These are phyloP conservation scores for Fraxinus paxiana DNA, from an alignment of 305 asterid genomes.

Conservation along the genomic window DNA sequence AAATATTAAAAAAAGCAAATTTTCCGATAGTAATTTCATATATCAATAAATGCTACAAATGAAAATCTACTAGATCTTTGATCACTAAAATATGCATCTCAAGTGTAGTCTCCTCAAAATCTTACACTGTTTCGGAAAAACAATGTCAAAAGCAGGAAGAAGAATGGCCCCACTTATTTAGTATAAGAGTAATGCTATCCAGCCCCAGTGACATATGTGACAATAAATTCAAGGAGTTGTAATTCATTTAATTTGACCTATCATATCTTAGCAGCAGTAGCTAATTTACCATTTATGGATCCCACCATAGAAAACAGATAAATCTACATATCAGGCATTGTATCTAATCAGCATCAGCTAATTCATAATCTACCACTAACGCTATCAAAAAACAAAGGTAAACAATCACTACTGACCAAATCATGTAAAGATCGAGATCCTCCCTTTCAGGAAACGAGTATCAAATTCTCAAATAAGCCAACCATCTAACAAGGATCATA, in stretches of 20 bases:
- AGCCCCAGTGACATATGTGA: background rate
- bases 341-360: background rate
- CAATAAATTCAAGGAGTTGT: background rate
- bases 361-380: background rate
- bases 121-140: background rate
- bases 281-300: background rate
- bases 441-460: background rate
- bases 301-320: background rate
- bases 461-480: conserved; percentile 12
- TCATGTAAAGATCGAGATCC: conserved; percentile 14
- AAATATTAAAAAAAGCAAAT: background rate
- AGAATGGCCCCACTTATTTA: conserved; percentile 3
- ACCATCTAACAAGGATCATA: background rate
- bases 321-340: background rate
- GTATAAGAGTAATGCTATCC: background rate
- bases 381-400: background rate
- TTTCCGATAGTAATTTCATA: background rate
- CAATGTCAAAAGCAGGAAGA: background rate
- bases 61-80: background rate
- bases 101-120: conserved; percentile 2
- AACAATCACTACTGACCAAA: background rate
- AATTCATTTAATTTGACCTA: background rate
- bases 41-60: conserved; percentile 5
- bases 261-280: background rate
- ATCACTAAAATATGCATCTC: conserved; percentile 5